Conservation (phyloP, 192 early-diverging fungal species). For the Coemansia sp. region DNA sequence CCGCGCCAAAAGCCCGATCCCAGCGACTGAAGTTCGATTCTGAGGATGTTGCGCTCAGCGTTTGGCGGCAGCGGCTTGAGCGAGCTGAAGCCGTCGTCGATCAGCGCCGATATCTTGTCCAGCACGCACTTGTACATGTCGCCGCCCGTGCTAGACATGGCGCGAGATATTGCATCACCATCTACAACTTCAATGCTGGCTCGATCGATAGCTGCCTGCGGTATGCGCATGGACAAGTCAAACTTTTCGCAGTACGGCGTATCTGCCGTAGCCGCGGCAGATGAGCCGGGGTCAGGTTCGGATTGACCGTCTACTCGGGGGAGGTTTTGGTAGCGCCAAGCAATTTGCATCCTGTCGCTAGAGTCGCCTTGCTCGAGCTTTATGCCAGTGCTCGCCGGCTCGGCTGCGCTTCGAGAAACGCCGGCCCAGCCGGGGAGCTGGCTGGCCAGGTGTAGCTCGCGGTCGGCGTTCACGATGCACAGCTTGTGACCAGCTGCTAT, state of each 20-base stretch:
- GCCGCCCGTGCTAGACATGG: constrained; percentile 12
- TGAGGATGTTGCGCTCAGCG: constrained; percentile 66
- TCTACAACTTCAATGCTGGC: constrained; percentile 60
- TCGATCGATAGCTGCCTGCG: constrained; percentile 58
- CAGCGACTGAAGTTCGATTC: constrained; percentile 82
- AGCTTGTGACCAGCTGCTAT: constrained; percentile 75
- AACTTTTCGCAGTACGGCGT: constrained; percentile 79
- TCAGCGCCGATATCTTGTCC: constrained; percentile 58
- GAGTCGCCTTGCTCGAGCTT: constrained; percentile 12
- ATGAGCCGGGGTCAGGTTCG: not conserved
- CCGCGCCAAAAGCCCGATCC: constrained; percentile 81
- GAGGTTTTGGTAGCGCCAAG: constrained; percentile 92
- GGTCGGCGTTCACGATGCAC: constrained; percentile 71
- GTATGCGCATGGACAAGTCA: constrained; percentile 83
- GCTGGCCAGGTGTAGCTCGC: constrained; percentile 60
- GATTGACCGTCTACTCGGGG: constrained; percentile 43
- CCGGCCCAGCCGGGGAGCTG: constrained; percentile 55
- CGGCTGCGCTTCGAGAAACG: constrained; percentile 5
- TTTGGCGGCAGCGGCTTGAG: constrained; percentile 25
- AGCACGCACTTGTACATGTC: constrained; percentile 46
- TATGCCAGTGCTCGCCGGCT: not conserved
- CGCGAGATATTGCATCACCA: constrained; percentile 18
- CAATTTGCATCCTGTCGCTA: constrained; percentile 82
- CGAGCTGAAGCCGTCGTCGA: constrained; percentile 73
- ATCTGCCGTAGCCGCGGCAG: constrained; percentile 14